phyloP scores from a whole-genome alignment of 2,329 filamentous ascomycete species.

The Xylariaceae sp. region DNA sequence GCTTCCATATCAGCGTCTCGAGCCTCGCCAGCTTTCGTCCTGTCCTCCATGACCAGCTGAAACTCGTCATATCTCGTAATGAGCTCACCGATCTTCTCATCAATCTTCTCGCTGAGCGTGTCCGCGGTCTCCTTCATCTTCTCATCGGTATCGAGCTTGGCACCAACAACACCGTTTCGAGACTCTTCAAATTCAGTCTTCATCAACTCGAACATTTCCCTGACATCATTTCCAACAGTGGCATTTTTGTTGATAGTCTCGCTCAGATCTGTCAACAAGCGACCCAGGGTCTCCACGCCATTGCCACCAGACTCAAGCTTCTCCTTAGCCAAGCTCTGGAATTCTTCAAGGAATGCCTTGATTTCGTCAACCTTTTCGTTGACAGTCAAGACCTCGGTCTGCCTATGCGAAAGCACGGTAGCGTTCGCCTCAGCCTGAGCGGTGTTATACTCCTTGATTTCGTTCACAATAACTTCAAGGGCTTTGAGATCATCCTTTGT shows the following conservation, averaged over 20 bases:
- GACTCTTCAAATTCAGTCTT: slow-evolving; percentile 85
- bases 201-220: slow-evolving; percentile 70
- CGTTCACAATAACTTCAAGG: slow-evolving; percentile 66
- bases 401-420: slow-evolving; percentile 78
- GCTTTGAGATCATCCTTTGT: slow-evolving; percentile 72
- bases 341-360: slow-evolving; percentile 70
- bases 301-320: slow-evolving; percentile 73
- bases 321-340: slow-evolving; percentile 70
- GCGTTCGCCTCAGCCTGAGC: slow-evolving; percentile 68
- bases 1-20: slow-evolving; percentile 70
- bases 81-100: slow-evolving; percentile 68
- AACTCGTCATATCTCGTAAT: slow-evolving; percentile 87
- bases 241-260: slow-evolving; percentile 59
- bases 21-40: slow-evolving; percentile 68
- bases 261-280: slow-evolving; percentile 63
- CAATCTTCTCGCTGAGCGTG: slow-evolving; percentile 51
- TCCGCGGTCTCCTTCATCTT: slow-evolving; percentile 62
- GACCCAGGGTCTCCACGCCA: slow-evolving; percentile 68
- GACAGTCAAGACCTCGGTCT: slow-evolving; percentile 75
- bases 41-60: slow-evolving; percentile 68
- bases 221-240: slow-evolving; percentile 58
- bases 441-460: slow-evolving; percentile 65
- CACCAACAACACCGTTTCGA: slow-evolving; percentile 71
- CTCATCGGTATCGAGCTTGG: slow-evolving; percentile 79
- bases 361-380: slow-evolving; percentile 75